Percentiles rank a stretch among this genome's conserved stretches.
Conservation (phyloP, 148 eudicot species). For the Chenopodium quinoa region DNA sequence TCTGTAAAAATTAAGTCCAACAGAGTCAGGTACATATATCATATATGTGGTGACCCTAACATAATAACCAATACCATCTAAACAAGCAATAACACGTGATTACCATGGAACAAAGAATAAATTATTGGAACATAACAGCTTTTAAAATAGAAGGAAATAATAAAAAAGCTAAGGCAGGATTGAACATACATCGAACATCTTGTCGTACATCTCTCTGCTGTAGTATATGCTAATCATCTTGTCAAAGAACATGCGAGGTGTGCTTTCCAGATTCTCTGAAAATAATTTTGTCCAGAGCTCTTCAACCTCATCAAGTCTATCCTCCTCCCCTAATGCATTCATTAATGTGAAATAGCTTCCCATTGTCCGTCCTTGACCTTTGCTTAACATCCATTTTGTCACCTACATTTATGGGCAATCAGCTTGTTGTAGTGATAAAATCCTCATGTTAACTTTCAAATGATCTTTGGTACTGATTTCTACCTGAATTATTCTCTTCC, state of each 20-base stretch:
- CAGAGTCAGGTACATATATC: too few relatives aligned
- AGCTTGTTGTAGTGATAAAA: background rate
- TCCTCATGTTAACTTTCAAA: slow-evolving; percentile 9
- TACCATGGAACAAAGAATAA: background rate
- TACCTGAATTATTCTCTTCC: slow-evolving; percentile 96
- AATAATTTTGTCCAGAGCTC: slow-evolving; percentile 80
- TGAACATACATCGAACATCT: slow-evolving; percentile 73
- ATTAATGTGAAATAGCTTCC: slow-evolving; percentile 75
- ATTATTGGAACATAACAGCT: too few relatives aligned
- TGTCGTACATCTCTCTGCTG: slow-evolving; percentile 67
- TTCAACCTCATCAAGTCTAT: slow-evolving; percentile 87
- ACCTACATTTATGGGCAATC: slow-evolving; percentile 37
- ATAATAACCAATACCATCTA: background rate
- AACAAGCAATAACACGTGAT: background rate
- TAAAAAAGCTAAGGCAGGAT: background rate
- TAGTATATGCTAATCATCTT: slow-evolving; percentile 76
- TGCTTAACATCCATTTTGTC: slow-evolving; percentile 98
- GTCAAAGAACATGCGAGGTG: slow-evolving; percentile 82
- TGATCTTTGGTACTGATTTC: background rate
- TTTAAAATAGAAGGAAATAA: background rate
- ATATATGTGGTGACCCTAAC: too few relatives aligned
- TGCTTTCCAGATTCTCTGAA: slow-evolving; percentile 73
- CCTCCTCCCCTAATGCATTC: slow-evolving; percentile 84
- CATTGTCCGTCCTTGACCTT: slow-evolving; percentile 97
- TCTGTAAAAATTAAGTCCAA: too few relatives aligned